Percentiles rank a stretch among this genome's conserved stretches.
Conservation (phyloP, 2,329 filamentous ascomycete species). For the Talaromyces piceae region DNA sequence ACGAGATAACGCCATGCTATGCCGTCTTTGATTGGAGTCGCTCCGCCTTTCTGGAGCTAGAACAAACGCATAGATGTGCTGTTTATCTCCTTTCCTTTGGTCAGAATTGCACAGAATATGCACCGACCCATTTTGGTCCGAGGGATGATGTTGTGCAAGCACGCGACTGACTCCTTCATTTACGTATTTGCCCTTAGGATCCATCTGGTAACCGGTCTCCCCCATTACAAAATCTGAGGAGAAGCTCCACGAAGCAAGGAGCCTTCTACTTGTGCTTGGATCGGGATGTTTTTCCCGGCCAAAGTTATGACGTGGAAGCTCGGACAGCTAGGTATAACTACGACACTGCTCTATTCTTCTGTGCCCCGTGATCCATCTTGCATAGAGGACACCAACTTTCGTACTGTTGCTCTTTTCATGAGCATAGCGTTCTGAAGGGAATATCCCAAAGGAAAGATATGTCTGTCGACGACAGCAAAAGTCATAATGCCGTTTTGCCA, state of each 20-base stretch:
- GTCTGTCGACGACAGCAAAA: constrained; percentile 7
- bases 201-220: neutral
- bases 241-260: neutral
- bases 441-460: neutral
- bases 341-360: neutral
- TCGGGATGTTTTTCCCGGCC: neutral
- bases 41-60: neutral
- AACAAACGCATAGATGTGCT: neutral
- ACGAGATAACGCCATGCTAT: neutral
- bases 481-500: constrained; percentile 14
- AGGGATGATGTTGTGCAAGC: neutral
- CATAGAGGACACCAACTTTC: neutral
- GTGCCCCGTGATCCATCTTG: neutral
- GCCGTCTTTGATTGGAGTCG: neutral
- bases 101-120: neutral
- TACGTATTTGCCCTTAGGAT: neutral
- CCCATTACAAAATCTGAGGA: neutral
- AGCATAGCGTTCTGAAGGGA: neutral
- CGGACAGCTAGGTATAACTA: neutral
- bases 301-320: neutral
- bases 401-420: neutral
- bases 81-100: neutral
- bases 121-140: neutral
- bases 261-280: neutral
- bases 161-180: neutral